These are phyloP conservation scores for Trypanosoma scelopori DNA, from an alignment of 208 protist genomes.

Conservation along the genomic window DNA sequence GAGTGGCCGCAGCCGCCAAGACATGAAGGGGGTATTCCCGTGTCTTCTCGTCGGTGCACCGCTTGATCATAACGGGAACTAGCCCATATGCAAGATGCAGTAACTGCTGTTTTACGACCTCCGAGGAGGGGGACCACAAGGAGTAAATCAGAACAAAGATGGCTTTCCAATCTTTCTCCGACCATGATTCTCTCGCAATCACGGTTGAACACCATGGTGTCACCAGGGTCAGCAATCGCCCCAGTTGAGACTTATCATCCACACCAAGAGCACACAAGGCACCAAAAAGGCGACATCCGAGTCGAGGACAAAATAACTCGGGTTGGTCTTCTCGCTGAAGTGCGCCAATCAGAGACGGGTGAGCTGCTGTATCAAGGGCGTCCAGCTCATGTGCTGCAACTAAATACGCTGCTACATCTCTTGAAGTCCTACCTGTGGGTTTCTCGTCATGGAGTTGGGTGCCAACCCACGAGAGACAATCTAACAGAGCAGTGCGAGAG, in stretches of 20 bases:
- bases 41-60: not conserved
- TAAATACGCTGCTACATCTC: slow-evolving; percentile 24
- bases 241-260: slow-evolving; percentile 16
- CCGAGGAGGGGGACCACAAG: slow-evolving; percentile 21
- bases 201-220: not conserved
- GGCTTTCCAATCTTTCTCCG: slow-evolving; percentile 16
- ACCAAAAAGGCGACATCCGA: slow-evolving; percentile 20
- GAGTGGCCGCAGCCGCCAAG: slow-evolving; percentile 10
- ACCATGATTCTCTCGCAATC: slow-evolving; percentile 7
- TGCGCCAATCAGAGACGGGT: slow-evolving; percentile 16
- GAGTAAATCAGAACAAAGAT: slow-evolving; percentile 18
- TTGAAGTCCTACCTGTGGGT: not conserved
- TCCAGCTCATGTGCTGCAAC: slow-evolving; percentile 27
- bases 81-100: slow-evolving; percentile 14
- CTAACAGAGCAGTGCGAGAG: slow-evolving; percentile 9
- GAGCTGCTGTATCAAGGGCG: slow-evolving; percentile 2
- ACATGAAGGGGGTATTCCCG: slow-evolving; percentile 9
- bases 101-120: slow-evolving; percentile 15
- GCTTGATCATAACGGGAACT: slow-evolving; percentile 8
- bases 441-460: slow-evolving; percentile 6
- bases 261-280: slow-evolving; percentile 26
- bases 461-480: slow-evolving; percentile 24
- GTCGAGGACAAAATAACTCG: slow-evolving; percentile 9
- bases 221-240: slow-evolving; percentile 1
- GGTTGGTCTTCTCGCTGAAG: slow-evolving; percentile 5